A percentile compares a stretch with the other conserved stretches of the same genome.
These are phyloP conservation scores for Scenedesmus sp. DNA, from an alignment of 163 green algal genomes.

Conservation along the genomic window DNA sequence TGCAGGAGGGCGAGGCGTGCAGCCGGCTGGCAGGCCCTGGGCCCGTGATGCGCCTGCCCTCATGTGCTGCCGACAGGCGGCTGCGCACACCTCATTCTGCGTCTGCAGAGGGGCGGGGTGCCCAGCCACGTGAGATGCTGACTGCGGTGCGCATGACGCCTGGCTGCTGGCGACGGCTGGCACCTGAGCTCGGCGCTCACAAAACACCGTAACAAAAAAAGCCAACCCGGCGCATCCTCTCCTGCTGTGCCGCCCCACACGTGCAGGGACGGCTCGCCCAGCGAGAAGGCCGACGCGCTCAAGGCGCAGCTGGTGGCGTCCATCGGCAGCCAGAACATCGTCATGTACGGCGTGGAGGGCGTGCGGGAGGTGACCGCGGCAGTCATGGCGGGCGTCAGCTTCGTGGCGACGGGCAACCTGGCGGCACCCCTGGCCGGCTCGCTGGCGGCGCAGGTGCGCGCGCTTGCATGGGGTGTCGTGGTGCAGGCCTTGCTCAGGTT, in stretches of 20 bases:
- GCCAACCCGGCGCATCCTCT: no score
- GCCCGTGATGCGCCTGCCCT: slow-evolving; percentile 34
- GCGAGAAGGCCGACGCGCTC: slow-evolving; percentile 26
- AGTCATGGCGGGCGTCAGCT: slow-evolving; percentile 23
- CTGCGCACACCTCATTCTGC: no score
- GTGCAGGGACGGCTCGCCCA: not conserved
- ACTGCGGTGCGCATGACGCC: no score
- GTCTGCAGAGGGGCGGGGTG: no score
- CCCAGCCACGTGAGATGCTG: no score
- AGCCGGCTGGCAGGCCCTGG: slow-evolving; percentile 5
- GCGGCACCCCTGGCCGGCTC: slow-evolving; percentile 46
- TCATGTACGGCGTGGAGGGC: slow-evolving; percentile 50
- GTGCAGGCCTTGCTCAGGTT: no score
- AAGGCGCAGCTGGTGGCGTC: slow-evolving; percentile 53
- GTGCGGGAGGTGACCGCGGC: slow-evolving; percentile 35
- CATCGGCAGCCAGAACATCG: slow-evolving; percentile 48
- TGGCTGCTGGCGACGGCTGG: no score
- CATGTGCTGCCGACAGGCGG: no score
- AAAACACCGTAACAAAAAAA: no score
- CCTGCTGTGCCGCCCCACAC: not conserved
- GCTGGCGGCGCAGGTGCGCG: slow-evolving; percentile 33
- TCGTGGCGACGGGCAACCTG: slow-evolving; percentile 51
- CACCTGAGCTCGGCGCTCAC: no score
- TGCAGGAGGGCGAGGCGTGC: slow-evolving; percentile 5
- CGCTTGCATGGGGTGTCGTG: no score